A percentile compares a stretch with the other conserved stretches of the same genome.
Evolutionary conservation across 805 yeast genomes (phyloP).

Genomic region (Dipodascus geniculatus): DNA sequence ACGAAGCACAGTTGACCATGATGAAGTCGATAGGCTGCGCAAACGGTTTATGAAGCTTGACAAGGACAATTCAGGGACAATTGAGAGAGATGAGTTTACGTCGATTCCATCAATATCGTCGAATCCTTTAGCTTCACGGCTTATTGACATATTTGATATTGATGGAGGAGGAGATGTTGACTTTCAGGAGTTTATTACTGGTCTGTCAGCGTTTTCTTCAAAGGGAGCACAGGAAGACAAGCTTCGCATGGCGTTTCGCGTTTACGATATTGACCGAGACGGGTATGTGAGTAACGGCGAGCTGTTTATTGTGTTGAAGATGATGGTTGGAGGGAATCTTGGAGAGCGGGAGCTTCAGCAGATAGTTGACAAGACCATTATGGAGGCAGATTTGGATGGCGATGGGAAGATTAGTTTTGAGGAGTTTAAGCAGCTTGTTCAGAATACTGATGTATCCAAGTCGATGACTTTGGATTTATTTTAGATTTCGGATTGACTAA

Average conservation of each 20-base stretch:
- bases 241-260: conserved; percentile 78
- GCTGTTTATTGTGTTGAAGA: conserved; percentile 76
- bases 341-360: conserved; percentile 86
- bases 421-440: conserved; percentile 55
- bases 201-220: conserved; percentile 77
- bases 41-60: conserved; percentile 93
- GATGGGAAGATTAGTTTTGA: conserved; percentile 78
- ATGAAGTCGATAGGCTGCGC: conserved; percentile 82
- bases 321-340: conserved; percentile 93
- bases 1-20: conserved; percentile 48
- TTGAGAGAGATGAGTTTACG: conserved; percentile 81
- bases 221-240: conserved; percentile 74
- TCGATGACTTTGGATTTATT: conserved; percentile 25
- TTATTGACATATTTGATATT: conserved; percentile 88
- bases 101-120: conserved; percentile 85
- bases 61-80: conserved; percentile 83
- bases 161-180: conserved; percentile 91
- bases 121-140: conserved; percentile 80
- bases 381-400: conserved; percentile 83
- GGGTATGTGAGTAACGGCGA: conserved; percentile 95
- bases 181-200: conserved; percentile 86
- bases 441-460: conserved; percentile 27
- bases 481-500: conserved; percentile 8
- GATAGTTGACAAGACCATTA: conserved; percentile 90
- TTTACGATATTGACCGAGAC: conserved; percentile 91